Conservation (phyloP, 2,329 filamentous ascomycete genomes). For the Trichophyton verrucosum region DNA sequence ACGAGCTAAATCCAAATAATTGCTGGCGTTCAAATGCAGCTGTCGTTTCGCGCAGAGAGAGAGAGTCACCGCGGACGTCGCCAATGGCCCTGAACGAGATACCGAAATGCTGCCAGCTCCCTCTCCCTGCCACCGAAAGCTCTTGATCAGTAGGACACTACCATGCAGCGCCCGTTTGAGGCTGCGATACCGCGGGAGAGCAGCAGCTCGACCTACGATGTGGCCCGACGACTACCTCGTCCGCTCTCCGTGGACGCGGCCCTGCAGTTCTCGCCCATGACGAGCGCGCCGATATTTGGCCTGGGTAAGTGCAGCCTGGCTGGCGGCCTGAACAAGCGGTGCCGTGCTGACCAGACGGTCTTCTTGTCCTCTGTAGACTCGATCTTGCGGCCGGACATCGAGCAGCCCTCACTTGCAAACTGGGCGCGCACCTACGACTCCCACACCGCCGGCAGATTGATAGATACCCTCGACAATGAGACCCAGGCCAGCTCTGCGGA, state of each 20-base stretch:
- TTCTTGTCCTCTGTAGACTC: constrained; percentile 22
- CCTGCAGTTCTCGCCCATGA: constrained; percentile 39
- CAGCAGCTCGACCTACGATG: constrained; percentile 16
- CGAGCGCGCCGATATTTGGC: constrained; percentile 36
- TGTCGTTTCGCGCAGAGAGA: neutral
- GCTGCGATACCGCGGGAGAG: constrained; percentile 30
- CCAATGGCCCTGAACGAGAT: constrained; percentile 22
- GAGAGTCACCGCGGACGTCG: neutral
- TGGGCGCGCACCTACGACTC: constrained; percentile 37
- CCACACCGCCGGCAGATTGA: constrained; percentile 37
- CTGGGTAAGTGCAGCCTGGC: constrained; percentile 24
- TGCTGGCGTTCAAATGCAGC: neutral
- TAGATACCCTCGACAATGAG: constrained; percentile 61
- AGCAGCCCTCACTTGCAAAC: constrained; percentile 27
- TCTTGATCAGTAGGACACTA: constrained; percentile 11
- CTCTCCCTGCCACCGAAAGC: neutral
- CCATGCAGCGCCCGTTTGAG: constrained; percentile 33
- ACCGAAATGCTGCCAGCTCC: constrained; percentile 2
- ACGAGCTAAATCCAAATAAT: neutral
- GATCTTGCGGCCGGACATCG: constrained; percentile 32
- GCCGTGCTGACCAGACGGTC: neutral
- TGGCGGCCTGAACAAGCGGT: neutral
- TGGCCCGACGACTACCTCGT: constrained; percentile 20
- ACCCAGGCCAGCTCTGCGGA: constrained; percentile 43
- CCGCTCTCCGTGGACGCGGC: constrained; percentile 37